phyloP scores from a whole-genome alignment of 2,329 filamentous ascomycete species.

The Clonostachys sp. region DNA sequence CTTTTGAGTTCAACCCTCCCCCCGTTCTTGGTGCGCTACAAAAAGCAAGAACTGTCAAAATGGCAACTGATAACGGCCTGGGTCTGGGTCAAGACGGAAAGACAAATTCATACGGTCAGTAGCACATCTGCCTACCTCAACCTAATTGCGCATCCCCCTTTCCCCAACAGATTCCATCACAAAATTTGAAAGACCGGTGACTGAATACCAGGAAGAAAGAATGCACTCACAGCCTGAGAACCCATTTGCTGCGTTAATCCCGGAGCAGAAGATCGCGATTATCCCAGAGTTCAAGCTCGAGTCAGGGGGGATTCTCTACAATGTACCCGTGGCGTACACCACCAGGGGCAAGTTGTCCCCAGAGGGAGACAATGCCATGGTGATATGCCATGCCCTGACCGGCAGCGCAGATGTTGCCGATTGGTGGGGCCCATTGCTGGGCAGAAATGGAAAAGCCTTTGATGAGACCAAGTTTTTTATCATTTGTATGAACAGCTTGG shows the following conservation, averaged over 20 bases:
- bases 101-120: too few species aligned
- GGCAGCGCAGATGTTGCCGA: constrained; percentile 81
- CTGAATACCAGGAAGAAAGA: constrained; percentile 67
- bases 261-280: constrained; percentile 81
- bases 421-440: constrained; percentile 84
- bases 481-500: constrained; percentile 80
- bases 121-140: too few species aligned
- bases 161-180: too few species aligned
- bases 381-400: constrained; percentile 80
- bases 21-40: too few species aligned
- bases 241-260: constrained; percentile 80
- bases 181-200: constrained; percentile 22
- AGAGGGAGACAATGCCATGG: constrained; percentile 62
- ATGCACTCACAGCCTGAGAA: constrained; percentile 76
- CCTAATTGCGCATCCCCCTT: too few species aligned
- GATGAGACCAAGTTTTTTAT: constrained; percentile 82
- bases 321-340: constrained; percentile 69
- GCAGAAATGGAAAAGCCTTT: constrained; percentile 73
- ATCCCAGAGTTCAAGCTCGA: constrained; percentile 90
- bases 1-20: too few species aligned
- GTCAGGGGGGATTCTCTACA: constrained; percentile 77
- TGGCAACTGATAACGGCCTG: too few species aligned
- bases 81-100: too few species aligned
- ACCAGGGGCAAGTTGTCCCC: constrained; percentile 57
- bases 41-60: too few species aligned